Evolutionary conservation across 2,329 filamentous ascomycete species (phyloP).

Genomic region (Fusarium sp.): DNA sequence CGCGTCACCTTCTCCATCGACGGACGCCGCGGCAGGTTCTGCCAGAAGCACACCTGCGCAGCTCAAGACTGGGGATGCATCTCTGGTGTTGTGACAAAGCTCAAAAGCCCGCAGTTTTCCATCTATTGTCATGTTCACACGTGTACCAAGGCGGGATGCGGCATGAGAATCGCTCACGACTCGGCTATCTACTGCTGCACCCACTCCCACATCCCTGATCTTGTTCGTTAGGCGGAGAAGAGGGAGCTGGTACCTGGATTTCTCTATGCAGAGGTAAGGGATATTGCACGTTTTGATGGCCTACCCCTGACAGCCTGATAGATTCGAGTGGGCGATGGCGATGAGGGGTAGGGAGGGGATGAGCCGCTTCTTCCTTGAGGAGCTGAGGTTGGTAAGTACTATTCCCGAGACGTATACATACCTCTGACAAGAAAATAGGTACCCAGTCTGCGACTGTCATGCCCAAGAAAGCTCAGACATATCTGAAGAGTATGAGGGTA

Average conservation of each 20-base stretch:
- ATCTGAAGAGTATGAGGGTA: neutral
- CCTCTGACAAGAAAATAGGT: neutral
- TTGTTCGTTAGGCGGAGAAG: neutral
- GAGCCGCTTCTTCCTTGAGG: neutral
- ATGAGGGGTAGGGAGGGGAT: neutral
- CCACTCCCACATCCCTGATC: neutral
- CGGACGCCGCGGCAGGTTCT: conserved; percentile 24
- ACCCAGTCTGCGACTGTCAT: no score
- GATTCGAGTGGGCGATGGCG: neutral
- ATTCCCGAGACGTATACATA: neutral
- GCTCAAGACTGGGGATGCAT: conserved; percentile 28
- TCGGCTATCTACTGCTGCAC: neutral
- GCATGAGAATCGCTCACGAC: neutral
- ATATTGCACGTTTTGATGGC: neutral
- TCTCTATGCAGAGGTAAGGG: neutral
- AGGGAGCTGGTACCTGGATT: neutral
- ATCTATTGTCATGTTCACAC: conserved; percentile 23
- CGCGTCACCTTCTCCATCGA: neutral
- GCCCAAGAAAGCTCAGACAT: no score
- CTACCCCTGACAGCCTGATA: neutral
- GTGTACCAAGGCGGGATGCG: conserved; percentile 2
- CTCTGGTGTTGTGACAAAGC: conserved; percentile 7
- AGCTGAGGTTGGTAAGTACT: neutral
- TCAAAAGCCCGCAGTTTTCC: neutral
- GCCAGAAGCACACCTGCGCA: conserved; percentile 33